Conservation (phyloP, 2,329 filamentous ascomycete species). For the Sclerotinia nivalis region DNA sequence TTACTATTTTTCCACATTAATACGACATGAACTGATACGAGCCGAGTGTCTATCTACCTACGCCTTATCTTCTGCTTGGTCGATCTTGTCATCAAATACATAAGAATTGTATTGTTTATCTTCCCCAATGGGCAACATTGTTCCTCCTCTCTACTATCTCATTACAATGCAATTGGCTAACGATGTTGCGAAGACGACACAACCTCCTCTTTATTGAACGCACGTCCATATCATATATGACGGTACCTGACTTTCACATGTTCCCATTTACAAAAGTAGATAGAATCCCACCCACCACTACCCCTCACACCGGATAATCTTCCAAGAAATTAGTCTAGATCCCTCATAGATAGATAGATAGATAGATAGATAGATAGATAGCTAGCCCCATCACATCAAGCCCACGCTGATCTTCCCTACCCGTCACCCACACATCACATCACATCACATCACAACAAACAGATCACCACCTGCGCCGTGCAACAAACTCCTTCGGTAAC, state of each 20-base stretch:
- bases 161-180: background rate
- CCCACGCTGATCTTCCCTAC: background rate
- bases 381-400: background rate
- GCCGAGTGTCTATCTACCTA: background rate
- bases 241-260: background rate
- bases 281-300: background rate
- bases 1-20: background rate
- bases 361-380: too few species aligned
- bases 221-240: background rate
- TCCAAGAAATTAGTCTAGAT: background rate
- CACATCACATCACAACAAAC: background rate
- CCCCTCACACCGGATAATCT: background rate
- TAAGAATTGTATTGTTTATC: background rate
- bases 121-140: background rate
- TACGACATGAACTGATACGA: background rate
- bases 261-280: background rate
- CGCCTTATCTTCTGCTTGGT: background rate
- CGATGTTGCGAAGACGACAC: background rate
- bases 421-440: background rate
- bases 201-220: background rate
- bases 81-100: background rate
- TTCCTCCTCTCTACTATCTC: background rate
- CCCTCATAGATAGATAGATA: background rate
- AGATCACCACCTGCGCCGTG: conserved; percentile 11
- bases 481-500: background rate